Base-by-base conservation (phyloP, 1,139 yeast genomes). In the Eremothecium coryli region DNA sequence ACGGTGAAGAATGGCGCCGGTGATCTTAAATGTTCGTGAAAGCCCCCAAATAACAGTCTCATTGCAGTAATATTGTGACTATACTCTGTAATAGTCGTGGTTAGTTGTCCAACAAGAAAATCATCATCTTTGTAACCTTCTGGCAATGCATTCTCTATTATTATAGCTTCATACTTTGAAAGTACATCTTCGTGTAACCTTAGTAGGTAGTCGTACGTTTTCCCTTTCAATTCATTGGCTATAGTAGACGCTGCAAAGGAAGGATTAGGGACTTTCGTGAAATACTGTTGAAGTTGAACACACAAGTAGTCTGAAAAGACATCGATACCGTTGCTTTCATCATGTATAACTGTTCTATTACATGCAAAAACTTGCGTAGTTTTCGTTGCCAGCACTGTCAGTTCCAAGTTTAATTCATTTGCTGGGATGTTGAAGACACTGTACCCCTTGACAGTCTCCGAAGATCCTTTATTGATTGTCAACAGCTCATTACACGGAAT, bases 161-260 rank as follows among this genome's bases (percentile, higher is more conserved):
- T 60, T n/a, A 77, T 54, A 36, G 62, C 63, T 38, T 75, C 74
- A 46, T 62, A 77, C 5, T 56, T 48, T 0, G 57, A 38, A 8
- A 73, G 42, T 1, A 59, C 46, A 3, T 59, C 45, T 1, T 64
- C 45, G 18, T 25, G n/a, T 11, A 25, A 13, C 10, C 14, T 13
- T n/a, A n/a, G n/a, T 4, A 25, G 12, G 28, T 20, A 20, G 7
- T 20, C 10, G 10, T 20, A 20, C 9, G 10, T 20, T 8, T 7
- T 10, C 7, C 7, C 22, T 20, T 20, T 10, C 7, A 10, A 20
- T 20, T 20, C 22, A 7, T 8, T 7, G 7, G 22, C 10, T n/a
- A n/a, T n/a, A 20, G 7, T 10, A 20, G 22, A 20, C 23, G 10
- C 5, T 7, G 22, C 22, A 20, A 20, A 20, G 7, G 22, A 20